Evolutionary conservation across 345 rosid species (phyloP), one percentile per base, ranked within the genome.

Genomic region (Gossypium rotundifolium): DNA sequence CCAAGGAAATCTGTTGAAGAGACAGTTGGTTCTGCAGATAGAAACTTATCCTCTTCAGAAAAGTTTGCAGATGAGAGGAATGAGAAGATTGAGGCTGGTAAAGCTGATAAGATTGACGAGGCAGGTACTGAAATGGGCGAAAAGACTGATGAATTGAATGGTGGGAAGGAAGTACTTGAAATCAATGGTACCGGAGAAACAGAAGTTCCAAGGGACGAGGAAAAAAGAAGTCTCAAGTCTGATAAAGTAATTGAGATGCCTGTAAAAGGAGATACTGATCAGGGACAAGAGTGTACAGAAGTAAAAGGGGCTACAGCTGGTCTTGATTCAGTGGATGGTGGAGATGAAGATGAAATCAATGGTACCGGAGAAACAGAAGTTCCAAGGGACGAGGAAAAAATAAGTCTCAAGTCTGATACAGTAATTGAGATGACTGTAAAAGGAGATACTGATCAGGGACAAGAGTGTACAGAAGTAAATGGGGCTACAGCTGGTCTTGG

Each of bases 91-190:
- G 57, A 54, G 60, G 76, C 46, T 59, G 68, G 51, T 55, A 71
- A 60, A 62, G 42, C 65, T 79, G 71, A 70, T 71, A 11, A 45
- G 12, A 11, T 45, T 45, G 49, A 8, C 20, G 82, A 86, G 68
- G 90, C 86, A 58, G 86, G 89, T 29, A 49, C 44, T 70, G 59
- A 48, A 64, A 44, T 42, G 72, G 82, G 59, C 16, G 62, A 5
- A 42, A 76, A 3, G 40, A 54, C 44, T 68, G 55, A 52, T 25
- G 79, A 67, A 65, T 17, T 73, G 42, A 73, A 60, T 60, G 65
- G 65, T 60, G n/a, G 65, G 79, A 75, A 67, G 71, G 83, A 66
- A 58, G 65, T 77, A 60, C 33, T 59, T 6, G 79, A 74, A 71
- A 23, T 69, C 51, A 58, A 22, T 72, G 78, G 40, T 38, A 42